Conservation (phyloP, 2,329 filamentous ascomycete genomes). For the Aspergillus sp. region DNA sequence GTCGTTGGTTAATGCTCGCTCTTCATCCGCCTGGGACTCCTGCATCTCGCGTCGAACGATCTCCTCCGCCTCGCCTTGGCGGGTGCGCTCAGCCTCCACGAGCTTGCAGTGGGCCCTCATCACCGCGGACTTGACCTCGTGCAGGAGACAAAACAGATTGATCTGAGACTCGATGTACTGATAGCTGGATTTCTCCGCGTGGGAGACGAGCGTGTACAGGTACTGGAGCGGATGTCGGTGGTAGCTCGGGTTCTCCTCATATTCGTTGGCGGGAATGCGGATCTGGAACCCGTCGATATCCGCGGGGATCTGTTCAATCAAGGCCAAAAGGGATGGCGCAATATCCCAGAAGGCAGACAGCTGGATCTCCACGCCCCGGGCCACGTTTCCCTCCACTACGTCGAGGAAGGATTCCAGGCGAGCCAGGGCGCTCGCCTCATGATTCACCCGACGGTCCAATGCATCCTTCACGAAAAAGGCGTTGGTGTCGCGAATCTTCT, state of each 20-base stretch:
- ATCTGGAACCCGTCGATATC: conserved; percentile 61
- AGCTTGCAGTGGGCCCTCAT: conserved; percentile 67
- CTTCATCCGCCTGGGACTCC: conserved; percentile 65
- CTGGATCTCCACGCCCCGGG: conserved; percentile 84
- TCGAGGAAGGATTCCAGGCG: conserved; percentile 74
- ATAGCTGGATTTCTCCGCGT: conserved; percentile 89
- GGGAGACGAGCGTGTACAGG: conserved; percentile 77
- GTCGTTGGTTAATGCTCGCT: conserved; percentile 72
- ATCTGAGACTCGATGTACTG: conserved; percentile 96
- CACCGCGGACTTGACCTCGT: conserved; percentile 82
- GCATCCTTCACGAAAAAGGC: conserved; percentile 81
- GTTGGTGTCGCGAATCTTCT: conserved; percentile 76
- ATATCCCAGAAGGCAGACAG: conserved; percentile 98
- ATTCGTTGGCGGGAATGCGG: conserved; percentile 75
- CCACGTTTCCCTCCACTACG: conserved; percentile 80
- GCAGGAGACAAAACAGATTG: conserved; percentile 83
- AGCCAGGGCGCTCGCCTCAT: conserved; percentile 68
- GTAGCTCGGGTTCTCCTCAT: conserved; percentile 82
- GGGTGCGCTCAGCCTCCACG: conserved; percentile 63
- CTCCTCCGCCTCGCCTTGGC: conserved; percentile 43
- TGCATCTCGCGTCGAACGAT: conserved; percentile 50
- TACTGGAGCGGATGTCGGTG: conserved; percentile 82
- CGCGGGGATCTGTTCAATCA: conserved; percentile 76
- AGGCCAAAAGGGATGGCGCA: conserved; percentile 72
- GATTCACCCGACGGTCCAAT: conserved; percentile 67